These are phyloP conservation scores for Ogataea dorogensis DNA, from an alignment of 805 yeast genomes.

Conservation along the genomic window DNA sequence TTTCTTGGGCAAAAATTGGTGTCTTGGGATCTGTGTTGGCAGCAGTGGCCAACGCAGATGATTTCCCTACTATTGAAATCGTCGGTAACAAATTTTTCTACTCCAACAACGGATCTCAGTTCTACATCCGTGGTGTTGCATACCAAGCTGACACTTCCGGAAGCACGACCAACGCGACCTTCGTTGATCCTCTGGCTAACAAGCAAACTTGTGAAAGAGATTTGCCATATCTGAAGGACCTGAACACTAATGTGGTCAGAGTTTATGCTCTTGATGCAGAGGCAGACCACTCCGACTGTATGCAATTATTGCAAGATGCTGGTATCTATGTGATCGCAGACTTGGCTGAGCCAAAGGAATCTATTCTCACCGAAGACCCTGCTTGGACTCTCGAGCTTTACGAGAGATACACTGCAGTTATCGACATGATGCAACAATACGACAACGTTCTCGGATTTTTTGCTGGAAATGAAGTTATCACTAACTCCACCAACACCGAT, in stretches of 20 bases:
- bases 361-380: conserved; percentile 64
- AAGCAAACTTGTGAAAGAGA: conserved; percentile 63
- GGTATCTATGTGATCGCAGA: conserved; percentile 83
- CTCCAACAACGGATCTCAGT: conserved; percentile 76
- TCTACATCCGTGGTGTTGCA: conserved; percentile 75
- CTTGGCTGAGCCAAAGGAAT: conserved; percentile 61
- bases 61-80: conserved; percentile 66
- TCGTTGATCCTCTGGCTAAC: conserved; percentile 73
- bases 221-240: conserved; percentile 61
- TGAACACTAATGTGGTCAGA: conserved; percentile 69
- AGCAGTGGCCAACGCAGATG: conserved; percentile 33
- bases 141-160: conserved; percentile 69
- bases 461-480: conserved; percentile 85
- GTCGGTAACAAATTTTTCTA: conserved; percentile 77
- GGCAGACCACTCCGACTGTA: conserved; percentile 66
- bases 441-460: conserved; percentile 77
- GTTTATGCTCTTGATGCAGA: conserved; percentile 72
- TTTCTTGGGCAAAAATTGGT: conserved; percentile 32
- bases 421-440: conserved; percentile 66
- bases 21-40: conserved; percentile 24
- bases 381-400: conserved; percentile 61
- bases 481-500: conserved; percentile 60
- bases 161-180: conserved; percentile 44
- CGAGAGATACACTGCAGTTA: conserved; percentile 65
- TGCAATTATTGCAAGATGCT: conserved; percentile 63